Evolutionary conservation across 345 rosid genomes (phyloP).

Genomic region (Garcia nutans): DNA sequence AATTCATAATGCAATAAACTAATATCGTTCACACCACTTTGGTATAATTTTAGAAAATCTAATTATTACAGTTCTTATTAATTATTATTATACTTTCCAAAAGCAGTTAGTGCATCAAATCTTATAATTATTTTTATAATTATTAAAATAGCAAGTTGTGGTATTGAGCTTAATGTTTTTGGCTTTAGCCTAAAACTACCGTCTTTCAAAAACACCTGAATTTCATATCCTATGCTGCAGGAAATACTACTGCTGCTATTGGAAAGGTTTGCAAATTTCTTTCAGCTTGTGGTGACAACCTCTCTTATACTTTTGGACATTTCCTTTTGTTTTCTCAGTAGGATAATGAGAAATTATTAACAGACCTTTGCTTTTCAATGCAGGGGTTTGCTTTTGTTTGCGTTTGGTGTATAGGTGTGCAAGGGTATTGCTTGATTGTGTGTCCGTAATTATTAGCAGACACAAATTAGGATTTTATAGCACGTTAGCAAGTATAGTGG

Average conservation of each 20-base stretch:
- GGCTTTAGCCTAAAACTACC: background rate
- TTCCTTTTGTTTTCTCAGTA: background rate
- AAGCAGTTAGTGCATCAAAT: too few species aligned
- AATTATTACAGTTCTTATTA: too few species aligned
- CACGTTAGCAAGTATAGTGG: too few species aligned
- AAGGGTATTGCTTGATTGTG: background rate
- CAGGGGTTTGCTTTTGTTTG: background rate
- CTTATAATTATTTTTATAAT: too few species aligned
- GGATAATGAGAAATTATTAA: background rate
- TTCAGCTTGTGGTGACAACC: background rate
- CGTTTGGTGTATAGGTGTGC: slow-evolving; percentile 91
- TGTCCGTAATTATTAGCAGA: too few species aligned
- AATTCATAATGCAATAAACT: background rate
- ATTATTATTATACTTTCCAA: too few species aligned
- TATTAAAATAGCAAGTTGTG: background rate
- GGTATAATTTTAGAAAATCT: background rate
- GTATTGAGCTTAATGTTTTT: background rate
- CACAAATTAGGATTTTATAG: background rate
- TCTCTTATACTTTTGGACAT: background rate
- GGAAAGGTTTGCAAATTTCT: slow-evolving; percentile 51
- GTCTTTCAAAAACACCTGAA: background rate
- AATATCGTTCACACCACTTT: background rate
- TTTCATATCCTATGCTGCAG: slow-evolving; percentile 51
- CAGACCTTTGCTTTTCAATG: background rate
- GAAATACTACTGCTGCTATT: slow-evolving; percentile 84